Evolutionary conservation across 257 asterid species (phyloP).

Genomic region (Verbascum thapsus): DNA sequence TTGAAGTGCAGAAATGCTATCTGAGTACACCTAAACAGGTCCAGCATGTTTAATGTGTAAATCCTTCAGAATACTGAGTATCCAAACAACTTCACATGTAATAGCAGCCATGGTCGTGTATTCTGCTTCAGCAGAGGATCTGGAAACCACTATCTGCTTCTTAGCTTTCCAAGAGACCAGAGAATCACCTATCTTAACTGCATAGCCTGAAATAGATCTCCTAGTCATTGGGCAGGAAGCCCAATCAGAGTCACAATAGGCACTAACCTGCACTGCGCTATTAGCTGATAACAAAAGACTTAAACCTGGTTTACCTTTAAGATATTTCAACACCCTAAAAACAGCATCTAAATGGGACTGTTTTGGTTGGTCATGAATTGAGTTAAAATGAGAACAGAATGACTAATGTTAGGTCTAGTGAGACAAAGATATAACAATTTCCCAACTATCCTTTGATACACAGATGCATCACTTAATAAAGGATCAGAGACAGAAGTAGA

Average conservation of each 20-base stretch:
- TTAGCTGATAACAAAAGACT: not conserved
- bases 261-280: not conserved
- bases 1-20: too few relatives aligned
- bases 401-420: not conserved
- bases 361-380: not conserved
- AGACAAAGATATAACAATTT: too few relatives aligned
- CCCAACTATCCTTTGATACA: not conserved
- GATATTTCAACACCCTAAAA: not conserved
- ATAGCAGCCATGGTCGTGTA: too few relatives aligned
- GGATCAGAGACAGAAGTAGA: too few relatives aligned
- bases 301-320: not conserved
- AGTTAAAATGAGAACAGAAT: not conserved
- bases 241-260: not conserved
- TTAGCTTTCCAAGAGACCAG: not conserved
- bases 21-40: too few relatives aligned
- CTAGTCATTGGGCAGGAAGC: not conserved
- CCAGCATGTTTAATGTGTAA: too few relatives aligned
- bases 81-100: too few relatives aligned
- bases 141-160: too few relatives aligned
- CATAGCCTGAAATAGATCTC: not conserved
- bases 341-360: not conserved
- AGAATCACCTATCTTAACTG: not conserved
- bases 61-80: too few relatives aligned
- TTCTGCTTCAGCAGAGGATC: too few relatives aligned
- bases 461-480: too few relatives aligned